These are phyloP conservation scores for Juncus inflexus DNA, from an alignment of 176 grass and related monocot species.

Conservation along the genomic window DNA sequence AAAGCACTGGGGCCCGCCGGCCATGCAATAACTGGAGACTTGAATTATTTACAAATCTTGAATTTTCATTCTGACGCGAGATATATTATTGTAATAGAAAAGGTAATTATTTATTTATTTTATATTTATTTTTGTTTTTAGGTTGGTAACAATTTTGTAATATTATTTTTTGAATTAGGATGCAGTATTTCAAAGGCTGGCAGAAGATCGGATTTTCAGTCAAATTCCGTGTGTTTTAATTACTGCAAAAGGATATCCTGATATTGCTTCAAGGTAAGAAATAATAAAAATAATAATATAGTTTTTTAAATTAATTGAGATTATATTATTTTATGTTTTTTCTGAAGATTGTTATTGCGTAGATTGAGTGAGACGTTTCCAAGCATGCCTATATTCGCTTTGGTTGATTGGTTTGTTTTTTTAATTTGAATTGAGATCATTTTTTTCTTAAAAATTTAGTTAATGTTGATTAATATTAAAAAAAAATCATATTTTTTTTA, in stretches of 20 bases:
- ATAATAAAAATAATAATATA: constrained; percentile 15
- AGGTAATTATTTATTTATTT: constrained; percentile 46
- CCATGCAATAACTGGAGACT: constrained; percentile 67
- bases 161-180: constrained; percentile 45
- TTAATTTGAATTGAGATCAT: constrained; percentile 16
- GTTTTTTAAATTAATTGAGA: constrained; percentile 3
- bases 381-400: constrained; percentile 66
- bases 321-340: neutral
- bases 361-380: constrained; percentile 64
- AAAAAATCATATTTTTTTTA: constrained; percentile 16
- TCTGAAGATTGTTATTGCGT: constrained; percentile 65
- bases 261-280: constrained; percentile 76
- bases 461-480: neutral
- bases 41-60: constrained; percentile 56
- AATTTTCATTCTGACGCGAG: constrained; percentile 80
- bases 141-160: neutral
- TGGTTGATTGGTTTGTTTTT: constrained; percentile 74
- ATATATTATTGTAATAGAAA: constrained; percentile 84
- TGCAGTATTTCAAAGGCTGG: constrained; percentile 94
- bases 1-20: constrained; percentile 72
- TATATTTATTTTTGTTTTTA: neutral
- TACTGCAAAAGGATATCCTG: constrained; percentile 98
- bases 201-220: constrained; percentile 78
- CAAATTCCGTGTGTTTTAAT: constrained; percentile 80
- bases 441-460: constrained; percentile 3